Conservation (phyloP, 176 grass and related monocot species). For the Typha latifolia region DNA sequence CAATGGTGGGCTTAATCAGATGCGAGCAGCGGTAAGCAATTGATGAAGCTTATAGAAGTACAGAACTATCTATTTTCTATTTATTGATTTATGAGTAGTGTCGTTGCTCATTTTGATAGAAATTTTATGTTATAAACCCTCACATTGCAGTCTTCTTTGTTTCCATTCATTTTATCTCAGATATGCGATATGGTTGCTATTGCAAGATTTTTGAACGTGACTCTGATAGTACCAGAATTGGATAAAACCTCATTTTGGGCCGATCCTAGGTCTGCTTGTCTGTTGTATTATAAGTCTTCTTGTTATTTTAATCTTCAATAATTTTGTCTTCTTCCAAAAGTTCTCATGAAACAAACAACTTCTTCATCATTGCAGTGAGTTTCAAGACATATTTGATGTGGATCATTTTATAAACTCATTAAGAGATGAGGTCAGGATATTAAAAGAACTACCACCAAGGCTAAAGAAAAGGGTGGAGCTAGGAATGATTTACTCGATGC, state of each 20-base stretch:
- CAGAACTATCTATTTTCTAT: neutral
- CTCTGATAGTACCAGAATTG: constrained; percentile 76
- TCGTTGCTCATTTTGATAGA: neutral
- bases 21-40: constrained; percentile 79
- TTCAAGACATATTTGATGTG: constrained; percentile 94
- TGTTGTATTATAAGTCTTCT: neutral
- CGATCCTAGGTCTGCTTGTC: constrained; percentile 56
- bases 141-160: constrained; percentile 4
- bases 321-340: neutral
- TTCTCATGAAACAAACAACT: neutral
- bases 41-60: neutral
- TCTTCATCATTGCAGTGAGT: constrained; percentile 34
- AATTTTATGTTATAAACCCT: neutral
- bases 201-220: constrained; percentile 88
- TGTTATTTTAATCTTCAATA: neutral
- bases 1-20: constrained; percentile 98
- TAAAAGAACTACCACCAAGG: constrained; percentile 69
- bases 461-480: constrained; percentile 50
- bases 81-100: neutral
- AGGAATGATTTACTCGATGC: constrained; percentile 67
- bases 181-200: constrained; percentile 98
- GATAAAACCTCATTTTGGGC: constrained; percentile 95
- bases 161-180: constrained; percentile 31
- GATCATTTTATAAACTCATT: constrained; percentile 94
- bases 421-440: constrained; percentile 74